Percentiles rank a stretch among this genome's conserved stretches.
phyloP scores from a whole-genome alignment of 148 eudicot species.

The Vaccinium vitisidaea region DNA sequence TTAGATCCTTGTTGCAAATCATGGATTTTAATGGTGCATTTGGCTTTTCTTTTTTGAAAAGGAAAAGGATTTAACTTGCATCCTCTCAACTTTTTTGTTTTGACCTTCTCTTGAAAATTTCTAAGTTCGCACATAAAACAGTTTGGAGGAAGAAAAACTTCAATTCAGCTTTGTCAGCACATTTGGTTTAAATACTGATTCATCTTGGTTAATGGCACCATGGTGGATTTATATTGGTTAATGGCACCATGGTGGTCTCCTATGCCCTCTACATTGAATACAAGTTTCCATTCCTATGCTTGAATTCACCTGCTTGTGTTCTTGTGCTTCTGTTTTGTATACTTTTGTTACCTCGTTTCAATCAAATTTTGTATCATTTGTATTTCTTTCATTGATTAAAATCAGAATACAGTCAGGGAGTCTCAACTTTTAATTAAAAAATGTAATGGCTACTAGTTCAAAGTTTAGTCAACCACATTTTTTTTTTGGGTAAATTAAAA shows the following conservation, averaged over 20 bases:
- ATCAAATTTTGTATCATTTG: not conserved
- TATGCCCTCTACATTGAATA: not conserved
- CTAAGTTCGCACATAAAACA: not conserved
- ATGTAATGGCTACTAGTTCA: not conserved
- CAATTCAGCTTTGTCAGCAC: not conserved
- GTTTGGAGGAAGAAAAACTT: not conserved
- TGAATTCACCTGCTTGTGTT: not conserved
- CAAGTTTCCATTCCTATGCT: not conserved
- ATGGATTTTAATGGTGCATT: not conserved
- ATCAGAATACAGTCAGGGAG: not conserved
- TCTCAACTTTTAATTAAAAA: not conserved
- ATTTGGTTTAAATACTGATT: not conserved
- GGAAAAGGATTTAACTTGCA: too few species aligned
- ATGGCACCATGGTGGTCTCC: not conserved
- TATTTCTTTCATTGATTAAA: not conserved
- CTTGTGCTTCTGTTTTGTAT: not conserved
- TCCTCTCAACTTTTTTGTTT: too few species aligned
- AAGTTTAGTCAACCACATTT: not conserved
- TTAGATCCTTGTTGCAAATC: not conserved
- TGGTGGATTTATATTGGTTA: not conserved
- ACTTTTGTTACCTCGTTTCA: not conserved
- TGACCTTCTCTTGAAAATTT: not conserved
- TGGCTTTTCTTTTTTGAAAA: not conserved
- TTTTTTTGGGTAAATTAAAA: too few species aligned
- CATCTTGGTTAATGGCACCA: not conserved